Conservation (phyloP, 805 yeast genomes). For the Yamadazyma olivae region DNA sequence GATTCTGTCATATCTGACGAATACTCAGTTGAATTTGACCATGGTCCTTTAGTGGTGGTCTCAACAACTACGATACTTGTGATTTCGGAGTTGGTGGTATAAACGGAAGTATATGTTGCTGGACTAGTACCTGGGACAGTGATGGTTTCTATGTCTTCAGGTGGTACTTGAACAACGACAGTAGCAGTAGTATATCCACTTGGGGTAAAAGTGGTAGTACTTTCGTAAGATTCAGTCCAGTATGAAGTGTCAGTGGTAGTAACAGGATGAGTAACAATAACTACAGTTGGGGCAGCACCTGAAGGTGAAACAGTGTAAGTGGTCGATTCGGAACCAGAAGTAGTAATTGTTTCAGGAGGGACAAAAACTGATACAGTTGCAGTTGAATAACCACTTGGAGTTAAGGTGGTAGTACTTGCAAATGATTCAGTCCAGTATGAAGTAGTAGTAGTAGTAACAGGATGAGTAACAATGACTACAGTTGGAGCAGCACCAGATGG, state of each 20-base stretch:
- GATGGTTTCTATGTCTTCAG: not conserved
- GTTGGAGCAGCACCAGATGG: not conserved
- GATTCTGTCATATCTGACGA: no score
- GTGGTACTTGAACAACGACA: not conserved
- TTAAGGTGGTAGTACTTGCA: not conserved
- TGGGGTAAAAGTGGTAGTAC: not conserved
- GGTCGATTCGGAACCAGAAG: not conserved
- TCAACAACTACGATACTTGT: no score
- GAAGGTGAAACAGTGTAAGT: not conserved
- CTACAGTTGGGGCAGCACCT: not conserved
- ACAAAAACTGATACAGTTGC: not conserved
- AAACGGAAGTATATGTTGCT: no score
- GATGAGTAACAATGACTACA: not conserved
- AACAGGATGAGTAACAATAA: not conserved
- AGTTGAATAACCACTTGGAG: conserved; percentile 1
- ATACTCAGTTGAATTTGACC: no score
- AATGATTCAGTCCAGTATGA: not conserved
- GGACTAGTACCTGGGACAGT: not conserved
- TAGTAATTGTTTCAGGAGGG: not conserved
- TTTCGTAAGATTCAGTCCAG: not conserved
- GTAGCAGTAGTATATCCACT: not conserved
- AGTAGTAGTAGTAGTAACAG: not conserved
- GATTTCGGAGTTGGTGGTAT: no score
- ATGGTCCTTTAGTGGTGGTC: no score
- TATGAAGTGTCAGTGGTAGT: not conserved